Evolutionary conservation across 2,329 filamentous ascomycete genomes (phyloP), one percentile per base, ranked within the genome.

Genomic region (Pyrenochaeta sp.): DNA sequence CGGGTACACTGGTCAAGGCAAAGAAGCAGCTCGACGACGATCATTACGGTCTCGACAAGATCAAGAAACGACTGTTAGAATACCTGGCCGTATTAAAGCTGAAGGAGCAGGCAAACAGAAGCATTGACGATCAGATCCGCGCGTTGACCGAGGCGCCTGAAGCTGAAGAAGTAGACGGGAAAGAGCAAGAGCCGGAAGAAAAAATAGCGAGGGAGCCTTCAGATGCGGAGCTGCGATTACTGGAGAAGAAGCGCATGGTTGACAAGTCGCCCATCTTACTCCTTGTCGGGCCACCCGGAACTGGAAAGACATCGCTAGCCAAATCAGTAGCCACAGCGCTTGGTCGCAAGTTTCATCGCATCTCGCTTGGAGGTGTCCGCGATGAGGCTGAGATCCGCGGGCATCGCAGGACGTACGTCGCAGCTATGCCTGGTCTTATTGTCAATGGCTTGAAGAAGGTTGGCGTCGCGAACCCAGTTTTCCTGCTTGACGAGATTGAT

Each of bases 321-420:
- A 92, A 93, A 69, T 98, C 94, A 1, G 90, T 99, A 25, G 95
- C 95, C 1, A 91, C 91, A 15, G 93, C 95, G 1, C 84, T 99
- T 10, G 94, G 94, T 15, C 89, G 95, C 63, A 96, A 97, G 77
- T 99, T 99, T 77, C 94, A 99, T 78, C 89, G 95, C 45, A 97
- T 99, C 69, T 98, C 95, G 3, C 88, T 99, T 3, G 95, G 95
- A 59, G 95, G 95, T 67, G 94, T 99, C 2, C 86, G 95, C 53
- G 95, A 99, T 71, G 95, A 99, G 77, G 95, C 95, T 15, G 95
- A 99, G 80, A 98, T 99, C 59, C 88, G 95, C 58, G 95, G 95
- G 9, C 95, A 99, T 78, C 87, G 95, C 54, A 86, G 95, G 67
- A 99, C 95, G 0, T 99, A 99, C 73, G 95, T 99, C 57, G 95